Conservation (phyloP, 495 filamentous ascomycete species). For the Podospora sp. region DNA sequence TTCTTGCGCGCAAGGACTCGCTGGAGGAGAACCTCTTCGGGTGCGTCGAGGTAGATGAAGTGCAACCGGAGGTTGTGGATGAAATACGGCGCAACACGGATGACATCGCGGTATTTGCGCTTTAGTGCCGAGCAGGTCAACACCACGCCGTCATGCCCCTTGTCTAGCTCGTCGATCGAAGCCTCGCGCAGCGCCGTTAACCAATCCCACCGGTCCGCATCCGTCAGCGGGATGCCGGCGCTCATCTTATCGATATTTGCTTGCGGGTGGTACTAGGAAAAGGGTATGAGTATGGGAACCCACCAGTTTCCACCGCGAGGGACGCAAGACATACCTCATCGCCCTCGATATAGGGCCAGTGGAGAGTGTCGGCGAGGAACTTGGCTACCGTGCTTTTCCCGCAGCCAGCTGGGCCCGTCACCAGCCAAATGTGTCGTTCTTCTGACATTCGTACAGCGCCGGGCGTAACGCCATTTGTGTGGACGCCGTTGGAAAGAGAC, state of each 20-base stretch:
- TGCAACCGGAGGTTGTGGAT: constrained; percentile 78
- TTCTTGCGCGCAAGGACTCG: constrained; percentile 72
- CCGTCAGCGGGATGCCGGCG: constrained; percentile 82
- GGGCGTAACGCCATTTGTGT: constrained; percentile 30
- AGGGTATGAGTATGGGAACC: constrained; percentile 24
- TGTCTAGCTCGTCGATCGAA: constrained; percentile 64
- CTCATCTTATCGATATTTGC: constrained; percentile 95
- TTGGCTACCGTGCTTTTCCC: constrained; percentile 94
- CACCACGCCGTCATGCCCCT: constrained; percentile 73
- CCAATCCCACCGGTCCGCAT: constrained; percentile 98
- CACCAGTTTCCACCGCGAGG: constrained; percentile 1
- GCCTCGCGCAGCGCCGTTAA: constrained; percentile 84
- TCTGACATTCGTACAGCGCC: constrained; percentile 32
- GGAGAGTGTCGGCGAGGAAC: constrained; percentile 69
- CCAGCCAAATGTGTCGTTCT: constrained; percentile 89
- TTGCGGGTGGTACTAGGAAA: constrained; percentile 75
- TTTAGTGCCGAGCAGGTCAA: constrained; percentile 96
- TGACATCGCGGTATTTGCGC: constrained; percentile 95
- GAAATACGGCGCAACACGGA: constrained; percentile 83
- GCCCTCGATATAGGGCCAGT: constrained; percentile 87
- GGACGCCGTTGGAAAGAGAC: constrained; percentile 32
- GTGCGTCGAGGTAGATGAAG: constrained; percentile 87
- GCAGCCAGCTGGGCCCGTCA: constrained; percentile 96
- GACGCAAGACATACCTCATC: constrained; percentile 73
- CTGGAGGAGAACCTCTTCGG: constrained; percentile 70